Base-by-base conservation (phyloP, 1,284 basidiomycete species). In the Ustilago bromivora region DNA sequence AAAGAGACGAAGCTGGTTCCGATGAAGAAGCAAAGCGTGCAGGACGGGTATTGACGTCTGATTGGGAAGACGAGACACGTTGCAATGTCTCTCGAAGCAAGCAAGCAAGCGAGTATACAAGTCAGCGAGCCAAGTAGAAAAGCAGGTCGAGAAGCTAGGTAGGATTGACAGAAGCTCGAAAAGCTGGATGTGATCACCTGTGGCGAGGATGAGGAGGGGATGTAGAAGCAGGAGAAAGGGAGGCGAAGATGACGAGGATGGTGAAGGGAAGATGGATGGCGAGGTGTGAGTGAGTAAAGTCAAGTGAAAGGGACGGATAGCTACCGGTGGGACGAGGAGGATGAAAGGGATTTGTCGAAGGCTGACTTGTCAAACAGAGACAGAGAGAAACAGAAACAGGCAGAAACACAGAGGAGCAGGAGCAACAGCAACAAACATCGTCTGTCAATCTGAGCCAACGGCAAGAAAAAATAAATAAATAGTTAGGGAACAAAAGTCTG, bases 181-280 rank as follows among this genome's bases (percentile, higher is more conserved):
- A 36, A 28, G 23, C 52, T 13, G 31, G 49, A 36, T 15, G 34
- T 35, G 34, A 43, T 52, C 38, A 52, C 36, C 9, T 35, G 40
- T 28, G 52, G 32, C n/a, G 64, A 40, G 32, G 55, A 41, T 47
- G 46, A 17, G 41, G 15, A 34, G 34, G 46, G 36, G 38, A 41
- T 51, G 40, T 46, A 52, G 58, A 31, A 32, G 62, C 36, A n/a
- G 51, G n/a, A 17, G 51, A 54, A 36, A 19, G 51, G 34, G 32
- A 41, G 32, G 23, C 23, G 35, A 47, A 31, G 49, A 64, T 57
- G 62, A 58, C n/a, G 61, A 55, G 28, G 58, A 28, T 57, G 60
- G 51, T 54, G 46, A 56, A 38, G 59, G 49, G 36, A 38, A 31
- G 28, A 43, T 38, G 62, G 59, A 38, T 23, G 17, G 52, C 46